Evolutionary conservation across 2,329 filamentous ascomycete species (phyloP), one percentile per base, ranked within the genome.

Genomic region (Aureobasidium sp.): DNA sequence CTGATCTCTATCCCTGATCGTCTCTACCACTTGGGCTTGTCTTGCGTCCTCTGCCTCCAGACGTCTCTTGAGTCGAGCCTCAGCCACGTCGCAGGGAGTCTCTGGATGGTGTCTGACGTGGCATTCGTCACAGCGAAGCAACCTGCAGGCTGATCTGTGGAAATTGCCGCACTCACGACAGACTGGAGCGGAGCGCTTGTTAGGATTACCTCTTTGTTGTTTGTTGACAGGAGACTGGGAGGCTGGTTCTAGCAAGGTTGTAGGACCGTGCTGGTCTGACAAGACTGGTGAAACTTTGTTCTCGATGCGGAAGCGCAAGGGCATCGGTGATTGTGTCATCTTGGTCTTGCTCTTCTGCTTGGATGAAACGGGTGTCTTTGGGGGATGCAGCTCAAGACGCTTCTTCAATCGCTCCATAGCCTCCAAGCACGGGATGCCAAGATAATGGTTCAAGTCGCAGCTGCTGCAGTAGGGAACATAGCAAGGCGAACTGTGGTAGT

Each of bases 401-500:
- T 34, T 11, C n/a, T 34, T 56, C 52, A 56, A 37, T n/a, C 22
- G 22, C 52, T 31, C 20, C 36, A 31, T 44, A 31, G 37, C 52
- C 3, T 56, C 39, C 9, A 34, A 22, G 6, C 52, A 56, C 22
- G 52, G 39, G 12, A 56, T 1, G 15, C 2, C 6, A 8, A 12
- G 37, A 17, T 42, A 25, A 39, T 56, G 52, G 7, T 34, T 56
- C 17, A 34, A 12, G 17, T 44, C 52, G 15, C 52, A 56, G 27
- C 25, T 17, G 9, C 14, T 20, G 27, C 52, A 56, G 17, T 17
- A 11, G 27, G 52, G 52, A 14, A 56, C 27, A 44, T 27, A 56
- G 52, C 52, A 56, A 39, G 52, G 52, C 5, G 52, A 12, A 22
- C 52, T 56, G 27, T 56, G 52, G 39, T 56, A 56, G 27, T 56